Evolutionary conservation across 768 basidiomycete genomes (phyloP).

Genomic region (Nevesoporus exiguus): DNA sequence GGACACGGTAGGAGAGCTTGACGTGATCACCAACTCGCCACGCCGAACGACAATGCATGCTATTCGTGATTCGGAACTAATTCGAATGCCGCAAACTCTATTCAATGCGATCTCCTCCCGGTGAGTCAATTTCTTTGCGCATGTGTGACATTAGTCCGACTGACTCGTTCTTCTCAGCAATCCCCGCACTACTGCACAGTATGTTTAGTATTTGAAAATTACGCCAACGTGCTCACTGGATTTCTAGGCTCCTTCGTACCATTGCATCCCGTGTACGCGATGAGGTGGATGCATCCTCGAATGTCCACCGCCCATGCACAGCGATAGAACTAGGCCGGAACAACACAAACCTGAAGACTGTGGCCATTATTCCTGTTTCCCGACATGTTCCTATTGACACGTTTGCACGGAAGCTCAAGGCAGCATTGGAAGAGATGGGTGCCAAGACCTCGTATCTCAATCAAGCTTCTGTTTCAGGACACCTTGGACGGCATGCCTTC

Average conservation of each 20-base stretch:
- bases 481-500: slow-evolving; percentile 93
- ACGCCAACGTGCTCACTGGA: background rate
- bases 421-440: slow-evolving; percentile 89
- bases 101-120: slow-evolving; percentile 96
- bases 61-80: slow-evolving; percentile 96
- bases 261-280: slow-evolving; percentile 90
- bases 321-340: slow-evolving; percentile 66
- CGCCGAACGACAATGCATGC: slow-evolving; percentile 93
- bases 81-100: slow-evolving; percentile 93
- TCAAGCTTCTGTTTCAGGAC: slow-evolving; percentile 87
- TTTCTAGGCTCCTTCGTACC: slow-evolving; percentile 66
- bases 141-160: background rate
- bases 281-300: slow-evolving; percentile 67
- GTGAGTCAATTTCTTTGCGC: slow-evolving; percentile 34
- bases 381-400: slow-evolving; percentile 85
- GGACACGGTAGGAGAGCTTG: slow-evolving; percentile 94
- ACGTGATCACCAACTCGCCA: slow-evolving; percentile 89
- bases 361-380: slow-evolving; percentile 86
- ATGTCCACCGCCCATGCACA: slow-evolving; percentile 46
- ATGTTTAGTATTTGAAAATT: slow-evolving; percentile 19
- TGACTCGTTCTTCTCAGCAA: slow-evolving; percentile 44
- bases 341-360: slow-evolving; percentile 89
- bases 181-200: slow-evolving; percentile 84
- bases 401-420: slow-evolving; percentile 85
- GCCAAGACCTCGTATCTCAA: slow-evolving; percentile 90